Evolutionary conservation across 805 yeast genomes (phyloP).

Genomic region (Pichia membranifaciens): DNA sequence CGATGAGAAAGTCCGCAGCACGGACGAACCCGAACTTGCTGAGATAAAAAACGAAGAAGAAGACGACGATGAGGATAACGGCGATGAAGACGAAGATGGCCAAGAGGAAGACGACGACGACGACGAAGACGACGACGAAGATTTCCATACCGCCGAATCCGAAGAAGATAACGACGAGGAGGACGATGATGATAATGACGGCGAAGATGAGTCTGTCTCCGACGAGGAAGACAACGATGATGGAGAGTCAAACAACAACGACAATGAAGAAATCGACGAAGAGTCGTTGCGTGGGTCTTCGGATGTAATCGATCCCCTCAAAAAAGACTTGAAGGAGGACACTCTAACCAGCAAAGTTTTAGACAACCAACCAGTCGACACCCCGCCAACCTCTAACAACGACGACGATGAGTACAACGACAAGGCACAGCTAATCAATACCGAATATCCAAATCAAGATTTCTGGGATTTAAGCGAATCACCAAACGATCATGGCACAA

Average conservation of each 20-base stretch:
- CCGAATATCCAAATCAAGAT: conserved; percentile 26
- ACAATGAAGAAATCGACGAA: conserved; percentile 20
- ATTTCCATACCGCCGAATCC: not conserved
- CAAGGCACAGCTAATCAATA: conserved; percentile 21
- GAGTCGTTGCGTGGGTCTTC: conserved; percentile 25
- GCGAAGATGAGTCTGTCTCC: not conserved
- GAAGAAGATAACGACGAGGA: conserved; percentile 3
- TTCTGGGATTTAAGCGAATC: conserved; percentile 58
- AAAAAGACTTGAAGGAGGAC: conserved; percentile 26
- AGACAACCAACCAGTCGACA: conserved; percentile 16
- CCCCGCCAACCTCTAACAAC: conserved; percentile 18
- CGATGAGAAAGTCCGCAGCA: no score
- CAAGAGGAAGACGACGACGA: not conserved
- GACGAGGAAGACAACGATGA: conserved; percentile 2
- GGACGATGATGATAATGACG: no score
- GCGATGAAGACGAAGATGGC: not conserved
- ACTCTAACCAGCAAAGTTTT: conserved; percentile 23
- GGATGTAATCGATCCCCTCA: conserved; percentile 22
- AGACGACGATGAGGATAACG: not conserved
- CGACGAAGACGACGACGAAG: not conserved
- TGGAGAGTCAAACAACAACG: conserved; percentile 2
- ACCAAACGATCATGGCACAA: conserved; percentile 57
- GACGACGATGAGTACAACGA: conserved; percentile 15
- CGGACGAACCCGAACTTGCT: no score
- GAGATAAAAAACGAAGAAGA: no score